Conservation (phyloP, 2,329 filamentous ascomycete genomes). For the Orbilia quercus region DNA sequence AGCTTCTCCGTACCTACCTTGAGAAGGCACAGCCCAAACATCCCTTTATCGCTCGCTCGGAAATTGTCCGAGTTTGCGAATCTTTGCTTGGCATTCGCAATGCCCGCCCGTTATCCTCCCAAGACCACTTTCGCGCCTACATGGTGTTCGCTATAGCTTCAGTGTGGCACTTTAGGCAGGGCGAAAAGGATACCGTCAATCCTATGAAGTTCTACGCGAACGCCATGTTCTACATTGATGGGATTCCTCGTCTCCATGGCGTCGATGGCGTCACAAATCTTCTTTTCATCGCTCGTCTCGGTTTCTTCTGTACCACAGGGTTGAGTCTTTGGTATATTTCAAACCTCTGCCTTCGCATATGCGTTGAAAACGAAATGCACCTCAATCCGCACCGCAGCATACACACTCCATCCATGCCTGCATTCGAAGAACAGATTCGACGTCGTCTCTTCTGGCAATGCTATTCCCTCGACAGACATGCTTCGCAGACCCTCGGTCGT, state of each 20-base stretch:
- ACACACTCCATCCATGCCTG: slow-evolving; percentile 45
- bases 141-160: slow-evolving; percentile 55
- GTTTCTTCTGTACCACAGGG: slow-evolving; percentile 55
- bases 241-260: slow-evolving; percentile 49
- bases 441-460: slow-evolving; percentile 65
- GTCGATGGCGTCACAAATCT: slow-evolving; percentile 53
- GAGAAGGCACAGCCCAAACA: slow-evolving; percentile 54
- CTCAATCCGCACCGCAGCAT: slow-evolving; percentile 50
- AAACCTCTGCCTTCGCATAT: slow-evolving; percentile 54
- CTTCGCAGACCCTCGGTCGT: slow-evolving; percentile 63
- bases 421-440: slow-evolving; percentile 63
- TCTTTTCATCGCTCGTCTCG: slow-evolving; percentile 53
- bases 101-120: slow-evolving; percentile 48
- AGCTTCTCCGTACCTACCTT: slow-evolving; percentile 53
- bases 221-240: slow-evolving; percentile 56
- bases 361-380: slow-evolving; percentile 56
- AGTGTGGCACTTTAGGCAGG: slow-evolving; percentile 54
- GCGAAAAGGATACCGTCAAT: slow-evolving; percentile 54
- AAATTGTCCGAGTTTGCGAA: slow-evolving; percentile 53
- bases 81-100: slow-evolving; percentile 51
- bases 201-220: slow-evolving; percentile 56
- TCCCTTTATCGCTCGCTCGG: slow-evolving; percentile 53
- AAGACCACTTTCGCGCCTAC: slow-evolving; percentile 52
- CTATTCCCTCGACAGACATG: slow-evolving; percentile 65
- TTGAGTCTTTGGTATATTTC: slow-evolving; percentile 56